These are phyloP conservation scores for Cystofilobasidium ferigula DNA, from an alignment of 768 basidiomycete genomes.

Conservation along the genomic window DNA sequence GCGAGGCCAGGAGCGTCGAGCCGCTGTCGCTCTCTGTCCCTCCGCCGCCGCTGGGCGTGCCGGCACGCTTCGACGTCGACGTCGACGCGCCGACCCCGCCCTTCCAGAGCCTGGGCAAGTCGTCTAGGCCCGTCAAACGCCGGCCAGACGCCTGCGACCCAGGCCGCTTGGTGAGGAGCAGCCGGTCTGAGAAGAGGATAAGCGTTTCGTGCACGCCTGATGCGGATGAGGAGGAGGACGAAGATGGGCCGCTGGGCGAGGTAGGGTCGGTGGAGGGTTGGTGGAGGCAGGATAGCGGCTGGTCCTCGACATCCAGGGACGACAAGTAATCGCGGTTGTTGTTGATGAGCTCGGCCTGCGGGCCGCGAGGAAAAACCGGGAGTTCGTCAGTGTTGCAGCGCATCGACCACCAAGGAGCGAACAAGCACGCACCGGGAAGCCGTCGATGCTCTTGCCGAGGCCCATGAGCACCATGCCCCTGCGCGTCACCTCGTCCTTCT, in stretches of 20 bases:
- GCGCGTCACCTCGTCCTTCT: conserved; percentile 82
- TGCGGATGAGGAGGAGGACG: not conserved
- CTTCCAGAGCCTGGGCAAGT: conserved; percentile 45
- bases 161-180: conserved; percentile 78
- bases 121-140: conserved; percentile 46
- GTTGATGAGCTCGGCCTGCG: conserved; percentile 65
- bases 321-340: conserved; percentile 78
- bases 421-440: conserved; percentile 54
- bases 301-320: conserved; percentile 84
- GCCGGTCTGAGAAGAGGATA: conserved; percentile 86
- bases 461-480: conserved; percentile 71
- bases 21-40: too few species aligned
- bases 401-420: not conserved
- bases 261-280: conserved; percentile 31
- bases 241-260: conserved; percentile 5
- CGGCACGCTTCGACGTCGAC: conserved; percentile 32
- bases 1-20: conserved; percentile 58
- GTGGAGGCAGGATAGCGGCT: conserved; percentile 42
- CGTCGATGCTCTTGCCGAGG: conserved; percentile 54
- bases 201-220: conserved; percentile 65
- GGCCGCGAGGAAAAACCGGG: not conserved
- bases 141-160: conserved; percentile 33
- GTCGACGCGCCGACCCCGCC: conserved; percentile 11
- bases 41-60: not conserved
- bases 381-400: not conserved